Evolutionary conservation across 2,329 filamentous ascomycete species (phyloP).

Genomic region (Elsinoe batatas): DNA sequence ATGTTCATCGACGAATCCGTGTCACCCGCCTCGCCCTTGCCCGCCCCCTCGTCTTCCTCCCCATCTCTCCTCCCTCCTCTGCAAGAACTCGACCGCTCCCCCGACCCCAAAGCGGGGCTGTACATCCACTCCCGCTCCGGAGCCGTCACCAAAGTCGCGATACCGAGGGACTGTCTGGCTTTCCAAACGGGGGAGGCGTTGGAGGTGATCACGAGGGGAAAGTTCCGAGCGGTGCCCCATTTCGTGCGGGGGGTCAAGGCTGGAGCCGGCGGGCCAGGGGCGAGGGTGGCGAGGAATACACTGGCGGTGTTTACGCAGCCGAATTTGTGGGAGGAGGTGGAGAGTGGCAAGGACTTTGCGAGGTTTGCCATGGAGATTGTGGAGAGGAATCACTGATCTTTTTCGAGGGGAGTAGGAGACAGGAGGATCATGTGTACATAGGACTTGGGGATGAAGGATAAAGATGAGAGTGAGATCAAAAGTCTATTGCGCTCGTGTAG

Average conservation of each 20-base stretch:
- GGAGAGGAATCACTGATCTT: constrained; percentile 34
- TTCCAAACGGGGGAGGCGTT: constrained; percentile 94
- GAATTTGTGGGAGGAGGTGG: constrained; percentile 72
- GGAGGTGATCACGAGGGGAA: constrained; percentile 80
- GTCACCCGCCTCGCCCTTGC: constrained; percentile 28
- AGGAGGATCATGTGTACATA: neutral
- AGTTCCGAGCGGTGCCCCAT: constrained; percentile 90
- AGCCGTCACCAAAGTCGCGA: constrained; percentile 78
- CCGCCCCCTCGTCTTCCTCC: constrained; percentile 20
- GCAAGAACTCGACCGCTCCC: constrained; percentile 62
- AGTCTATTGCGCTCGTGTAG: too few relatives aligned
- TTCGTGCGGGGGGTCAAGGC: constrained; percentile 72
- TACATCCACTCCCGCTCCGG: constrained; percentile 85
- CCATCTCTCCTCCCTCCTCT: constrained; percentile 37
- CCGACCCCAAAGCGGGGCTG: constrained; percentile 77
- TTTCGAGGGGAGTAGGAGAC: neutral
- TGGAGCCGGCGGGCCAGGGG: constrained; percentile 34
- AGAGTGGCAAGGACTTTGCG: constrained; percentile 62
- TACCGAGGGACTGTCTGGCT: constrained; percentile 81
- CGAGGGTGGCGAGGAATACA: constrained; percentile 56
- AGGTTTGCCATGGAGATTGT: constrained; percentile 55
- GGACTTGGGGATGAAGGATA: neutral
- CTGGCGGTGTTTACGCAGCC: constrained; percentile 95
- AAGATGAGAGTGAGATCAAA: too few relatives aligned
- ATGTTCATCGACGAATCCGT: constrained; percentile 83